Base-by-base conservation (phyloP, 768 basidiomycete genomes). In the Pulveroboletus sp. region DNA sequence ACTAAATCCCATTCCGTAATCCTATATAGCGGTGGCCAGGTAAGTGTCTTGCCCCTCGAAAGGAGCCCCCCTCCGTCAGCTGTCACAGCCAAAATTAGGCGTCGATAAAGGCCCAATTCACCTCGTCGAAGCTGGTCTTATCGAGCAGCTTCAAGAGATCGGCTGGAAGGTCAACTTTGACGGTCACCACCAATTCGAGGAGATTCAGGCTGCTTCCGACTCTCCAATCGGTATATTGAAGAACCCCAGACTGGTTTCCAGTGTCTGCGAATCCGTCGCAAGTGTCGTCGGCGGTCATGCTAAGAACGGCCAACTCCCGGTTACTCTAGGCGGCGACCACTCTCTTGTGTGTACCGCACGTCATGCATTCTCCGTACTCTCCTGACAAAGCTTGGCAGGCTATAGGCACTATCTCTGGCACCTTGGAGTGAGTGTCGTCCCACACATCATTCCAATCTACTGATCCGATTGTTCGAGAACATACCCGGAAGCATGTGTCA, bases 251-350 rank as follows among this genome's bases (percentile, higher is more conserved):
- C 69, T 92, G 33, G 95, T 98, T 32, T 89, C 88, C 24, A 77
- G 78, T 14, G 94, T 97, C 38, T 83, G 81, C 56, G 67, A 92
- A 66, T 79, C 84, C 39, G 85, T 98, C 33, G 83, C 89, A n/a
- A 69, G 77, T 32, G 82, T 71, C 30, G 87, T 98, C n/a, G 81
- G 81, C 11, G 77, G 63, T 2, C 89, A 93, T 68, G 83, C 81
- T 24, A 78, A 78, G 70, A 81, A 82, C 46, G 93, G 95, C 2
- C 78, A 83, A 60, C 73, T 99, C 21, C 89, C 93, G 8, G 73
- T 99, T 11, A 97, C 93, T 2, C 74, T 98, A 7, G 96, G 96
- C 10, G 96, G 96, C 11, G 96, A 99, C 64, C 96, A 99, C 70
- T 94, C 92, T 49, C 73, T 98, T 66, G 90, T 89, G 52, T 47